Conservation (phyloP, 192 early-diverging fungal species). For the Coemansia sp. region DNA sequence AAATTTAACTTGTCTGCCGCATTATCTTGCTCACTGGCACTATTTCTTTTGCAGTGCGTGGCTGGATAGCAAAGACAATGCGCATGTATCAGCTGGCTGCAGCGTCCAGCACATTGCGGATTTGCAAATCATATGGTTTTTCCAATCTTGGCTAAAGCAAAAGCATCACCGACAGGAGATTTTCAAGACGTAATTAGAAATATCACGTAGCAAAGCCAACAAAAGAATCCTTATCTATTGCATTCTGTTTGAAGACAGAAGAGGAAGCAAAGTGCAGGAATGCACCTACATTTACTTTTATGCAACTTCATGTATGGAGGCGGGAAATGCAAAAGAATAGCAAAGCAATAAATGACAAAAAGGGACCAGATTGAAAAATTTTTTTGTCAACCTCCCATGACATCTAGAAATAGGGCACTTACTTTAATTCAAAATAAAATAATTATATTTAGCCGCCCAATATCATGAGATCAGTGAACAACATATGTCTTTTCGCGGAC, state of each 20-base stretch:
- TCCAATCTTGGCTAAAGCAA: constrained; percentile 7
- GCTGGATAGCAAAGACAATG: constrained; percentile 1
- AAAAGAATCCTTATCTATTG: background rate
- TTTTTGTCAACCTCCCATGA: background rate
- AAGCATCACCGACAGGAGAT: background rate
- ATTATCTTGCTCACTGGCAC: background rate
- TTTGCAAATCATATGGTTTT: background rate
- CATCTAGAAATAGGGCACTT: background rate
- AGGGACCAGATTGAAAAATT: background rate
- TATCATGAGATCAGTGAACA: background rate
- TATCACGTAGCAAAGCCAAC: background rate
- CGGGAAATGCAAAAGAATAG: background rate
- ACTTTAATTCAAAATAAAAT: background rate
- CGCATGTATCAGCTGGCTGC: background rate
- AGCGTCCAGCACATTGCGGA: background rate
- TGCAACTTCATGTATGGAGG: constrained; percentile 1
- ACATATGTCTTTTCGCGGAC: background rate
- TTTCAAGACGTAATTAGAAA: constrained; percentile 12
- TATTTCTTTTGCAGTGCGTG: constrained; percentile 2
- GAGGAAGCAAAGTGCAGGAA: background rate
- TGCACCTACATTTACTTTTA: constrained; percentile 9
- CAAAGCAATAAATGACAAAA: background rate
- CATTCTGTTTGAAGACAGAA: constrained; percentile 1
- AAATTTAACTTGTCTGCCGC: background rate
- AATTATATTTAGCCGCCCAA: background rate